Conservation (phyloP, 352 stramenopile genomes). For the Pythium folliculosum region DNA sequence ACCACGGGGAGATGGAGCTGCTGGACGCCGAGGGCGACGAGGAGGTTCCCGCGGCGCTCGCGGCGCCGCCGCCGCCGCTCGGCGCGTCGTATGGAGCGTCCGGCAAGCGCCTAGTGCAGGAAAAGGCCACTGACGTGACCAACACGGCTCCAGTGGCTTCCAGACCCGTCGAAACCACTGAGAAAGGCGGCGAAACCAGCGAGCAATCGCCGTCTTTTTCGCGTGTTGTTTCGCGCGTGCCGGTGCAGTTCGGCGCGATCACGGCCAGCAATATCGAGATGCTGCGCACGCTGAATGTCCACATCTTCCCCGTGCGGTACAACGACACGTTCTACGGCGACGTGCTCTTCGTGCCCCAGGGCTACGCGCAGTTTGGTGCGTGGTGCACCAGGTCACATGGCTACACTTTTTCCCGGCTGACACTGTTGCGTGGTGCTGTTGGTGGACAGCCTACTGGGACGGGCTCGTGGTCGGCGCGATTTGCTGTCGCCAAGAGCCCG, state of each 20-base stretch:
- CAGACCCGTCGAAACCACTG: neutral
- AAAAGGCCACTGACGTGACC: neutral
- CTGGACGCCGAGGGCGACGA: too few relatives aligned
- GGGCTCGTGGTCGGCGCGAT: constrained; percentile 86
- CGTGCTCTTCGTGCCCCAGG: constrained; percentile 62
- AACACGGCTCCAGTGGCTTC: neutral
- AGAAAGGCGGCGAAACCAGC: neutral
- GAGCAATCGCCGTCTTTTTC: neutral
- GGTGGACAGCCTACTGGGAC: constrained; percentile 69
- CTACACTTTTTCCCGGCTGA: neutral
- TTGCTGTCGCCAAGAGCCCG: constrained; percentile 82
- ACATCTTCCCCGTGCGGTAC: constrained; percentile 93
- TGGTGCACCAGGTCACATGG: neutral
- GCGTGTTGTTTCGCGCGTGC: neutral
- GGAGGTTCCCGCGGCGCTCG: neutral
- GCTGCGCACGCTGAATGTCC: constrained; percentile 88
- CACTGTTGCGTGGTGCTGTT: neutral
- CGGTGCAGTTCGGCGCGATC: constrained; percentile 44
- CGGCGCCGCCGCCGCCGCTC: too few relatives aligned
- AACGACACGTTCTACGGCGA: constrained; percentile 93
- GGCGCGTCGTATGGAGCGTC: too few relatives aligned
- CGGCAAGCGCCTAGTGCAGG: neutral
- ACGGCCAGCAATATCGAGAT: constrained; percentile 65
- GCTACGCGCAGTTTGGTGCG: constrained; percentile 55
- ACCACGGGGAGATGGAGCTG: neutral